phyloP scores from a whole-genome alignment of 495 filamentous ascomycete genomes.

The Pyronema omphalodes region DNA sequence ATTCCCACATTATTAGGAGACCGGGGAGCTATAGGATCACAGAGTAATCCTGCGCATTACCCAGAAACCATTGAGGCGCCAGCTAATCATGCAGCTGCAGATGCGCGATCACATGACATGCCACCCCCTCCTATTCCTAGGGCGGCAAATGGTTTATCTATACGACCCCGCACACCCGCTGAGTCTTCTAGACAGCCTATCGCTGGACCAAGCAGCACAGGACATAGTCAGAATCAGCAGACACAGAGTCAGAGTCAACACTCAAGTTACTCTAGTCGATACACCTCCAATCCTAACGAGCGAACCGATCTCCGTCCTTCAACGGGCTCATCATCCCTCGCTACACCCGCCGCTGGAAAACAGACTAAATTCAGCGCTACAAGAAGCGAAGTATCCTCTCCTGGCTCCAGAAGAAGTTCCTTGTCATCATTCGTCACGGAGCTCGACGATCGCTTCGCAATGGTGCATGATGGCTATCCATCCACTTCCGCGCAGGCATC shows the following conservation, averaged over 20 bases:
- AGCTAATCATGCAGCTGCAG: no score
- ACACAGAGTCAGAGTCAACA: not conserved
- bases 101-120: no score
- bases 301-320: no score
- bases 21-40: no score
- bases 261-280: not conserved
- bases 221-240: not conserved
- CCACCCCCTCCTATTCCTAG: conserved; percentile 51
- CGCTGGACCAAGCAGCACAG: conserved; percentile 21
- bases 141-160: conserved; percentile 10
- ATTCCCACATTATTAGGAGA: no score
- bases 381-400: conserved; percentile 37
- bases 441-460: conserved; percentile 75
- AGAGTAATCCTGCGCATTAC: no score
- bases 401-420: conserved; percentile 48
- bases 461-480: conserved; percentile 37
- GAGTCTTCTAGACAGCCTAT: conserved; percentile 5
- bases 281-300: no score
- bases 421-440: conserved; percentile 92
- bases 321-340: no score
- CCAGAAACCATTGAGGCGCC: no score
- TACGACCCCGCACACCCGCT: conserved; percentile 53
- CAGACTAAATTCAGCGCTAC: conserved; percentile 33
- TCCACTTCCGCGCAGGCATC: conserved; percentile 24
- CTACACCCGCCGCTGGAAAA: conserved; percentile 31